phyloP scores from a whole-genome alignment of 1,284 basidiomycete genomes.

The Takashimella koratensis region DNA sequence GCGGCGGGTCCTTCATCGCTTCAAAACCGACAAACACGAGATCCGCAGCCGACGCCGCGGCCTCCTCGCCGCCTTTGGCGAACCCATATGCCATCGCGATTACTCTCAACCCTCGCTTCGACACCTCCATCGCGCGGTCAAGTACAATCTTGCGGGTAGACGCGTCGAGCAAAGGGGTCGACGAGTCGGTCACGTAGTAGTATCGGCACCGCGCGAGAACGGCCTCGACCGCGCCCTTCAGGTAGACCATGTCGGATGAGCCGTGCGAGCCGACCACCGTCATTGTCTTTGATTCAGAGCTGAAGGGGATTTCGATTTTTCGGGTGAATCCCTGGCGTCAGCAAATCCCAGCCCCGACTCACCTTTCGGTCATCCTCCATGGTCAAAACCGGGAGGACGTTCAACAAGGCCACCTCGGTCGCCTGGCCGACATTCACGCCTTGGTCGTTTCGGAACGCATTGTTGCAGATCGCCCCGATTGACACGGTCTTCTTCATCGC shows the following conservation, averaged over 20 bases:
- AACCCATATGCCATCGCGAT: slow-evolving; percentile 87
- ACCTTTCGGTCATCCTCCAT: slow-evolving; percentile 68
- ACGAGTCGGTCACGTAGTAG: slow-evolving; percentile 80
- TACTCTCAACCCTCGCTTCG: slow-evolving; percentile 74
- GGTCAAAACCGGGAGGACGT: slow-evolving; percentile 69
- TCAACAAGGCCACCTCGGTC: slow-evolving; percentile 88
- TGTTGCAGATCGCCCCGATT: slow-evolving; percentile 56
- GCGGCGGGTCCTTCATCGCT: slow-evolving; percentile 92
- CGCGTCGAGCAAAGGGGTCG: slow-evolving; percentile 70
- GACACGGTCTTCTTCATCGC: slow-evolving; percentile 67
- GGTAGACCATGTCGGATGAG: slow-evolving; percentile 70
- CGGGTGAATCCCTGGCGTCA: slow-evolving; percentile 61
- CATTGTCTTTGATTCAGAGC: slow-evolving; percentile 90
- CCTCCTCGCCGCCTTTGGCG: slow-evolving; percentile 43
- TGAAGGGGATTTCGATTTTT: slow-evolving; percentile 78
- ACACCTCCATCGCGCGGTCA: slow-evolving; percentile 65
- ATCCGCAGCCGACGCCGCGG: slow-evolving; percentile 17
- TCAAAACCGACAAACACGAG: slow-evolving; percentile 88
- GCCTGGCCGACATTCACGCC: slow-evolving; percentile 80
- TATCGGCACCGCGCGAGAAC: slow-evolving; percentile 80
- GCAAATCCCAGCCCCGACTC: slow-evolving; percentile 33
- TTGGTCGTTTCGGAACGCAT: slow-evolving; percentile 62
- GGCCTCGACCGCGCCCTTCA: slow-evolving; percentile 88
- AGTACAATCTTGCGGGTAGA: slow-evolving; percentile 64
- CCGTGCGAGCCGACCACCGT: slow-evolving; percentile 70